phyloP scores from a whole-genome alignment of 2,329 filamentous ascomycete species.

The Trichothecium roseum region DNA sequence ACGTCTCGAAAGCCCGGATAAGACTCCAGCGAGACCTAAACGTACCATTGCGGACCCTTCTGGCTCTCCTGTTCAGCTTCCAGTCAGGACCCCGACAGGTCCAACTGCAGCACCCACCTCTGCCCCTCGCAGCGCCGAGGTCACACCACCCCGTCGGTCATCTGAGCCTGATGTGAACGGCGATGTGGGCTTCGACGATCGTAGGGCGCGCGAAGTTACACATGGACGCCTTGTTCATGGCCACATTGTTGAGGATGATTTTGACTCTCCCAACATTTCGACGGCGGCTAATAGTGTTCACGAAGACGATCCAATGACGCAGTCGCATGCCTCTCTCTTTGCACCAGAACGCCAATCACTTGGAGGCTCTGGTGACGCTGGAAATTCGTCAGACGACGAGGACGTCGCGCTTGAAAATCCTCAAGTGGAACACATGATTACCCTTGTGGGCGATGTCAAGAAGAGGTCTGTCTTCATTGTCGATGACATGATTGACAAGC shows the following conservation, averaged over 20 bases:
- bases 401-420: constrained; percentile 78
- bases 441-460: constrained; percentile 89
- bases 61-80: constrained; percentile 29
- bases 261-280: constrained; percentile 66
- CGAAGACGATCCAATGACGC: constrained; percentile 73
- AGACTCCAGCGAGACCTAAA: constrained; percentile 14
- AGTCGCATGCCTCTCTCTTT: constrained; percentile 75
- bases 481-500: constrained; percentile 98
- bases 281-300: constrained; percentile 54
- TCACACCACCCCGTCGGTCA: constrained; percentile 13
- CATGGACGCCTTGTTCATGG: constrained; percentile 86
- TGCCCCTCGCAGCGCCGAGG: background rate
- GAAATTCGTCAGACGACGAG: constrained; percentile 80
- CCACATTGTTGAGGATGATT: constrained; percentile 91
- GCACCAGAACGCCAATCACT: constrained; percentile 57
- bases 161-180: constrained; percentile 20
- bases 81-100: no score
- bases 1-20: constrained; percentile 8
- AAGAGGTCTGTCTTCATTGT: constrained; percentile 86
- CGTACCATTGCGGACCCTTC: constrained; percentile 29
- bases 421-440: constrained; percentile 87
- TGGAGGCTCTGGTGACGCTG: constrained; percentile 76
- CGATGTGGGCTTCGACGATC: constrained; percentile 57
- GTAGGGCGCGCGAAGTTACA: constrained; percentile 79
- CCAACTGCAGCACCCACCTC: background rate